Conservation (phyloP, 1,284 basidiomycete genomes). For the Ustilago hordei region DNA sequence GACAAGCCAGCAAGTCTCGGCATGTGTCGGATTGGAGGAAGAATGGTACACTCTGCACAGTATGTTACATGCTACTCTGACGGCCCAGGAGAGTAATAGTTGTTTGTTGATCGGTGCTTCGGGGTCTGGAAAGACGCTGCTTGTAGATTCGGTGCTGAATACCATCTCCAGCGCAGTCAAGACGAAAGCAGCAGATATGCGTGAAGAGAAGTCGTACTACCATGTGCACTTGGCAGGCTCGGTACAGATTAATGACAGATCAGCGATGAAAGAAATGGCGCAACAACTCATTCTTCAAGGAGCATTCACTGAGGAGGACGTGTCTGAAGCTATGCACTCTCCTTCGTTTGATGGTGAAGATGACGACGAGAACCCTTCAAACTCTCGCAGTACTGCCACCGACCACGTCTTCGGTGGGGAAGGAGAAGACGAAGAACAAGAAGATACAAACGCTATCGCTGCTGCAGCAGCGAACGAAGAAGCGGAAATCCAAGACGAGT, state of each 20-base stretch:
- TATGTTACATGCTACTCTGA: constrained; percentile 51
- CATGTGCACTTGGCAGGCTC: constrained; percentile 56
- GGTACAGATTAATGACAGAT: constrained; percentile 60
- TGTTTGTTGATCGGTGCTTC: constrained; percentile 59
- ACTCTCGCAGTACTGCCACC: neutral
- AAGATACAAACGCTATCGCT: neutral
- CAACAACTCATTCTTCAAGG: constrained; percentile 63
- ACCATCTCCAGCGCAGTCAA: constrained; percentile 12
- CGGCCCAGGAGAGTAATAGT: constrained; percentile 61
- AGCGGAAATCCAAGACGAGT: constrained; percentile 42
- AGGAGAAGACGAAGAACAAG: constrained; percentile 28
- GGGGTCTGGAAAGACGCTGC: constrained; percentile 57
- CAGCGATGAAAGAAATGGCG: constrained; percentile 64
- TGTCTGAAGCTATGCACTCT: constrained; percentile 20
- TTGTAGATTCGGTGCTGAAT: constrained; percentile 58
- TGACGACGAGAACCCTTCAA: neutral
- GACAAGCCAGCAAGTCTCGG: constrained; percentile 16
- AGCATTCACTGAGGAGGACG: constrained; percentile 52
- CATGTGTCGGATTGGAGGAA: constrained; percentile 55
- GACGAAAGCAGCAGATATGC: neutral
- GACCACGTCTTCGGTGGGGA: constrained; percentile 47
- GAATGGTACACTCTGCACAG: constrained; percentile 52
- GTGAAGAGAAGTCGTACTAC: constrained; percentile 29
- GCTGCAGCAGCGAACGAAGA: constrained; percentile 22
- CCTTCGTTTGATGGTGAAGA: constrained; percentile 18